Evolutionary conservation across 768 basidiomycete genomes (phyloP).

Genomic region (Trichaptum fuscoviolaceum): DNA sequence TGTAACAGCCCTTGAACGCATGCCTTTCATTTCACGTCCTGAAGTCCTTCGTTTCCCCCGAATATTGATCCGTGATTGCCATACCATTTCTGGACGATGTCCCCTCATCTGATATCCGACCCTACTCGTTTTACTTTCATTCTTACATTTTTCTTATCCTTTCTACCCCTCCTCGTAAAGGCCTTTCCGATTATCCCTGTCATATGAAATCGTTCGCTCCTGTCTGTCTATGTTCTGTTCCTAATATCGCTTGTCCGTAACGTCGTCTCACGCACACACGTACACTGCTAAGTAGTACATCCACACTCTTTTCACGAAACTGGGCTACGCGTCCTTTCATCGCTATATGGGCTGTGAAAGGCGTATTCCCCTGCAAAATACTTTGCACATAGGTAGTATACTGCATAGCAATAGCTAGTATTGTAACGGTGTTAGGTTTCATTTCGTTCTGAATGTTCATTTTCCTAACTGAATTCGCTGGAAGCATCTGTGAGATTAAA

Average conservation of each 20-base stretch:
- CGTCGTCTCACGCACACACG: neutral
- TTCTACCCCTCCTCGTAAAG: slow-evolving; percentile 12
- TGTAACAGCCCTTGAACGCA: neutral
- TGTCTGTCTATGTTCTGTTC: neutral
- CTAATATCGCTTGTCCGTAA: neutral
- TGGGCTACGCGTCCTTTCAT: neutral
- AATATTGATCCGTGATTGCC: neutral
- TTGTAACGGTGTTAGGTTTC: neutral
- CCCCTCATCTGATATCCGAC: neutral
- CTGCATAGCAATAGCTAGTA: slow-evolving; percentile 1
- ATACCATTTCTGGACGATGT: neutral
- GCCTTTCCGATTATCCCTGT: slow-evolving; percentile 14
- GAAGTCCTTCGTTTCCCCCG: neutral
- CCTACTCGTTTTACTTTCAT: neutral
- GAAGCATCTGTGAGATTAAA: neutral
- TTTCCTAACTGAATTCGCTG: neutral
- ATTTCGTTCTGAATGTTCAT: neutral
- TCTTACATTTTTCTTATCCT: slow-evolving; percentile 12
- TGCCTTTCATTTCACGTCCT: neutral
- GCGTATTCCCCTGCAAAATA: neutral
- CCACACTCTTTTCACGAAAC: neutral
- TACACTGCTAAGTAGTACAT: neutral
- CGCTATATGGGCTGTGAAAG: neutral
- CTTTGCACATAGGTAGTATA: neutral
- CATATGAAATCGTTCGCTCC: neutral